Base-by-base conservation (phyloP, 1,284 basidiomycete genomes). In the Fomitopsis pinicola region DNA sequence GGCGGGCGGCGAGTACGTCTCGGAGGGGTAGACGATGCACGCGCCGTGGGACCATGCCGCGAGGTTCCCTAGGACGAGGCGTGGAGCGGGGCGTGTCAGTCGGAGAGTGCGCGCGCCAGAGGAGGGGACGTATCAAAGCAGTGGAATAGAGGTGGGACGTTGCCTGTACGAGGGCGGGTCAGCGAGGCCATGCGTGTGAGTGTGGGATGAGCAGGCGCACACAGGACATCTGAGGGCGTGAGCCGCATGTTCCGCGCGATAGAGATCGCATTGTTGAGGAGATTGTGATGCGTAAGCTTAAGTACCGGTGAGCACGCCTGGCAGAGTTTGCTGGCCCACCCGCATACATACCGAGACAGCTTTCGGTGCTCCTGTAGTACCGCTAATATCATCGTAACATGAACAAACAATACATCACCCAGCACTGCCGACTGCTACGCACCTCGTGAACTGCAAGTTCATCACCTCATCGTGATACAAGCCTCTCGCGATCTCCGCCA, bases 371-470 rank as follows among this genome's bases (percentile, higher is more conserved):
- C 91, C 91, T 2, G 91, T 93, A 5, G 91, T 93, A 15, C 91
- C 91, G 66, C 91, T 92, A 8, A 22, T 22, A 22, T 17, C 14
- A 42, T 60, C 5, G 28, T 54, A 38, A 54, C 36, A 15, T 58
- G 22, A 40, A 57, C 60, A 30, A 15, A 1, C 30, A 33, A 30
- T 15, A 35, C 3, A 38, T 19, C n/a, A 6, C 8, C n/a, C 6
- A 26, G 17, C 38, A 17, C n/a, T 46, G 17, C 40, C 9, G 19
- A 14, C 14, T 15, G 1, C 38, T 28, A 2, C 9, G 9, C 63
- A 89, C 90, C 90, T 92, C 22, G 91, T 93, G 67, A 92, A 92
- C 70, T 94, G 92, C 62, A 94, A 67, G 68, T 93, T 94, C 59
- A 92, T 86, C 2, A 93, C 78, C 44, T 94, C 91, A 60, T 91